Percentiles rank a stretch among this genome's conserved stretches.
Evolutionary conservation across 2,329 filamentous ascomycete species (phyloP).

Genomic region (Aspergillus costaricaensis): DNA sequence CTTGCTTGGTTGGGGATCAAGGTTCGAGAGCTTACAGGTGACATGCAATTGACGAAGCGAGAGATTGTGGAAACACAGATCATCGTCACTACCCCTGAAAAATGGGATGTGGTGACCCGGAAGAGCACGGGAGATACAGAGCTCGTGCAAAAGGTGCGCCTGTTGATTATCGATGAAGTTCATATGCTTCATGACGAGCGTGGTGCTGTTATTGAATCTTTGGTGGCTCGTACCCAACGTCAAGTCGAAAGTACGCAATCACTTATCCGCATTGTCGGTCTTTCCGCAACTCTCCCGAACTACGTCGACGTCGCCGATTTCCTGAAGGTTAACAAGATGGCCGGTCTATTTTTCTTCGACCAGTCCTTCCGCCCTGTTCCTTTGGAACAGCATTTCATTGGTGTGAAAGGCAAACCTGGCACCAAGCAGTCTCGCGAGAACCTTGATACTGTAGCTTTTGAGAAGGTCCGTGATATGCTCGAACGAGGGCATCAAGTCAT

Average conservation of each 20-base stretch:
- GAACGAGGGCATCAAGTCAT: constrained; percentile 93
- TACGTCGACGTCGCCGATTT: constrained; percentile 97
- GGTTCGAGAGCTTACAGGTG: constrained; percentile 91
- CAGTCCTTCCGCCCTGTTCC: constrained; percentile 93
- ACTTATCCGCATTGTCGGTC: constrained; percentile 89
- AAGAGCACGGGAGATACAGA: constrained; percentile 98
- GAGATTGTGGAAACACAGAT: constrained; percentile 97
- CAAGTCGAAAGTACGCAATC: constrained; percentile 98
- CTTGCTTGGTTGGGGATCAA: constrained; percentile 91
- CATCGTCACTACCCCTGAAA: constrained; percentile 97
- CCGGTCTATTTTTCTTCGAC: constrained; percentile 96
- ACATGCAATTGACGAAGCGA: constrained; percentile 97
- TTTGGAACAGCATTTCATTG: constrained; percentile 94
- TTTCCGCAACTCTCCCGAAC: constrained; percentile 94
- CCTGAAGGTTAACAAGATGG: constrained; percentile 88
- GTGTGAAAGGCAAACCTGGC: constrained; percentile 84
- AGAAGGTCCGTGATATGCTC: constrained; percentile 94
- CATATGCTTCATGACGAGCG: constrained; percentile 99
- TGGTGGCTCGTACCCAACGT: constrained; percentile 90
- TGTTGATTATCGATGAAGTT: constrained; percentile 97
- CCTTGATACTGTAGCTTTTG: constrained; percentile 81
- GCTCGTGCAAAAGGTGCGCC: constrained; percentile 91
- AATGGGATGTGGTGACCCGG: constrained; percentile 97
- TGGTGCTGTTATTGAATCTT: constrained; percentile 90
- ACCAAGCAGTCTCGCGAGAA: constrained; percentile 83